Evolutionary conservation across 495 filamentous ascomycete genomes (phyloP).

Genomic region (Elaphomyces granulatus): DNA sequence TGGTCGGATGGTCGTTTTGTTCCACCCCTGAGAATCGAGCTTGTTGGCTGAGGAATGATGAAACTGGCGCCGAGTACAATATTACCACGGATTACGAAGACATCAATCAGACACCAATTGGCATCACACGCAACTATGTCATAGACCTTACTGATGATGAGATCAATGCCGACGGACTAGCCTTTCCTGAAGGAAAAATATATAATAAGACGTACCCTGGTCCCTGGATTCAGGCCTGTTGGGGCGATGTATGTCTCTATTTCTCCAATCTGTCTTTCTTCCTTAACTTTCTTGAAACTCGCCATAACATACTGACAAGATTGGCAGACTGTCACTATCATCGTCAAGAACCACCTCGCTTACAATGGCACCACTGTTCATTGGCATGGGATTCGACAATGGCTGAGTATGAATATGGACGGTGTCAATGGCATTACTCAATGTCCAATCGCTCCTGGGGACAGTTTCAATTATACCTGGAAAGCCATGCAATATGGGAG

Average conservation of each 20-base stretch:
- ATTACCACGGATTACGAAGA: slow-evolving; percentile 1
- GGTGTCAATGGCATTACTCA: slow-evolving; percentile 41
- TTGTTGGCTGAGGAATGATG: not conserved
- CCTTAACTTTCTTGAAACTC: not conserved
- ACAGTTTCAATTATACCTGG: slow-evolving; percentile 32
- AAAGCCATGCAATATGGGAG: slow-evolving; percentile 40
- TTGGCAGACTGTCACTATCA: too few relatives aligned
- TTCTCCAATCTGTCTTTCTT: not conserved
- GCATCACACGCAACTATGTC: too few relatives aligned
- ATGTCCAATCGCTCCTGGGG: slow-evolving; percentile 39
- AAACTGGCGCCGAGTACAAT: not conserved
- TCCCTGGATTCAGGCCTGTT: too few relatives aligned
- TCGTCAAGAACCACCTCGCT: too few relatives aligned
- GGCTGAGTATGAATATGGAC: slow-evolving; percentile 16
- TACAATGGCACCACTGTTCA: slow-evolving; percentile 31
- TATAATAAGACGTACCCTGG: too few relatives aligned
- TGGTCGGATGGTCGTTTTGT: too few relatives aligned
- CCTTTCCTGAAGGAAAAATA: not conserved
- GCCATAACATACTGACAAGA: not conserved
- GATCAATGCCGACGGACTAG: too few relatives aligned
- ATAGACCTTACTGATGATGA: not conserved
- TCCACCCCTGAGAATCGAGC: too few relatives aligned
- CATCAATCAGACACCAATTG: too few relatives aligned
- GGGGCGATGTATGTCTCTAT: not conserved
- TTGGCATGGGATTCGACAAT: slow-evolving; percentile 40